Evolutionary conservation across 108 stramenopile species (phyloP), one percentile per base, ranked within the genome.

Genomic region (Discostella stelligeroides): DNA sequence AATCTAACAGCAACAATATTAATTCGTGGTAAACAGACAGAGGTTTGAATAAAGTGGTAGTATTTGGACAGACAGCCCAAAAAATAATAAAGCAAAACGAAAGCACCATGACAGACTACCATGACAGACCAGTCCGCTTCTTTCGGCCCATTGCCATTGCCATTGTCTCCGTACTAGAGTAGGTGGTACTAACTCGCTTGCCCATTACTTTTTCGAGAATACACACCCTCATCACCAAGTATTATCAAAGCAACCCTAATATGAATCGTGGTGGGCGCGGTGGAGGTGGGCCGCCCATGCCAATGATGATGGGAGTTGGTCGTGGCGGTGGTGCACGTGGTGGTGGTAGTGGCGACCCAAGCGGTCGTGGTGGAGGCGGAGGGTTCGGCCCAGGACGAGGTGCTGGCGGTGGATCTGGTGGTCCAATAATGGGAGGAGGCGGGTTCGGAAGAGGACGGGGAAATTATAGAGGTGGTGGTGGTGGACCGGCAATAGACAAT

Each of bases 261-360:
- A 54, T 54, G 53, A 54, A 54, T 54, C 53, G 53, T 3, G 48
- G 48, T 34, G 48, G 48, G 18, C 48, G 48, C 21, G 48, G 48
- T 23, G 46, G 46, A 18, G 46, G 46, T 3, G 46, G 46, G 46
- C 17, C 17, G 46, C 2, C 8, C 17, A 14, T 17, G n/a, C 11
- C 17, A 21, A 15, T 18, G 17, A 14, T 8, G n/a, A 21, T 21
- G 48, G 18, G 7, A 17, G 28, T 23, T 25, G 53, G 53, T 28
- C 25, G 53, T 15, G 53, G 57, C 18, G 55, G 55, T 15, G 57
- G 39, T 10, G 38, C 57, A 11, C 17, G 27, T 40, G 37, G 20
- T 37, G 57, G 37, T n/a, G 2, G 37, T 15, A 34, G 57, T 15
- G 57, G 57, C n/a, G n/a, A n/a, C n/a, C n/a, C n/a, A n/a, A n/a